Evolutionary conservation across 139 green algal species (phyloP).

Genomic region (Bryopsis sp.): DNA sequence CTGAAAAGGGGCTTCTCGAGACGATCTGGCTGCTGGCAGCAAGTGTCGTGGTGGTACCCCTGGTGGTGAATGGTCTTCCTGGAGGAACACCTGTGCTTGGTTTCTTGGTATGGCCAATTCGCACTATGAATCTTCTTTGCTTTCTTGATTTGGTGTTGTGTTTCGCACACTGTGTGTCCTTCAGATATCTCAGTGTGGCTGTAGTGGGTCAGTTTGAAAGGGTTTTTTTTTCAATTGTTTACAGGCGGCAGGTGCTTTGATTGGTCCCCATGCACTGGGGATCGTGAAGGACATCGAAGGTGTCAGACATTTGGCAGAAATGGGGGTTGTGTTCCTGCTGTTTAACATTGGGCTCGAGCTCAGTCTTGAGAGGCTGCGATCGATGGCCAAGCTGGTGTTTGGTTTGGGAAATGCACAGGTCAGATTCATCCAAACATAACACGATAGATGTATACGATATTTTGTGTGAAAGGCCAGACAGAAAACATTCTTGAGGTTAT

Average conservation of each 20-base stretch:
- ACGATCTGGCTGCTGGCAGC: slow-evolving; percentile 82
- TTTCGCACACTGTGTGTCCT: no score
- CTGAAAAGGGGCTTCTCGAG: slow-evolving; percentile 69
- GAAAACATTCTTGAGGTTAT: no score
- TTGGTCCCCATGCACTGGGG: slow-evolving; percentile 86
- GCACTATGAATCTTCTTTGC: no score
- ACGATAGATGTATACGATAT: background rate
- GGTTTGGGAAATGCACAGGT: slow-evolving; percentile 89
- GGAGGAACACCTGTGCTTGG: slow-evolving; percentile 51
- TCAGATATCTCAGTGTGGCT: no score
- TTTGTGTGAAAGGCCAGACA: no score
- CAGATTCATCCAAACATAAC: slow-evolving; percentile 33
- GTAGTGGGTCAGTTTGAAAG: no score
- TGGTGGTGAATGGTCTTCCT: slow-evolving; percentile 75
- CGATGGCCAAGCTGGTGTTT: slow-evolving; percentile 98
- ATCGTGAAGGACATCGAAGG: slow-evolving; percentile 81
- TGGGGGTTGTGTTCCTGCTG: slow-evolving; percentile 93
- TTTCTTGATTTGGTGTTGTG: no score
- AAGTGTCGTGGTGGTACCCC: slow-evolving; percentile 69
- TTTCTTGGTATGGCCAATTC: slow-evolving; percentile 32
- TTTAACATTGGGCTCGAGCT: slow-evolving; percentile 98
- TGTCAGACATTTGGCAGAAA: slow-evolving; percentile 85
- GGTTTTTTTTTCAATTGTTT: no score
- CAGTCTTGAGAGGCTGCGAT: slow-evolving; percentile 80
- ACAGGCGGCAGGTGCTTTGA: slow-evolving; percentile 75